Evolutionary conservation across 2,329 filamentous ascomycete species (phyloP).

Genomic region (Cladophialophora chaetospira): DNA sequence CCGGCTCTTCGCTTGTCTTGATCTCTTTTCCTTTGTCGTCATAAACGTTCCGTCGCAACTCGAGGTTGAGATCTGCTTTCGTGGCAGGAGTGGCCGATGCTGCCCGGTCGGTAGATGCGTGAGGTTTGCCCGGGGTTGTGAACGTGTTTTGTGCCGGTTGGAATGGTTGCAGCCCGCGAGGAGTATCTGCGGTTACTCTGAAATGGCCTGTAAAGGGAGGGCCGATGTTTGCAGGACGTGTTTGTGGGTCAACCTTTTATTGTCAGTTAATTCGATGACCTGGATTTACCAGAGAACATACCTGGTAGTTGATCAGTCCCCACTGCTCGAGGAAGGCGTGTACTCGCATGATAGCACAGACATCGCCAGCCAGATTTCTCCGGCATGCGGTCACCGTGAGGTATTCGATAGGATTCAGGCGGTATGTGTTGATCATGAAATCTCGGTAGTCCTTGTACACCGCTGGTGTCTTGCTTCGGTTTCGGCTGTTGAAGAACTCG

Average conservation of each 20-base stretch:
- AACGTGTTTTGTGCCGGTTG: conserved; percentile 81
- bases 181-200: conserved; percentile 92
- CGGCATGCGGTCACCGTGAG: conserved; percentile 95
- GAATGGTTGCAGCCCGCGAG: conserved; percentile 89
- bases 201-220: conserved; percentile 98
- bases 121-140: conserved; percentile 62
- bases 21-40: conserved; percentile 88
- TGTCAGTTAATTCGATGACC: conserved; percentile 32
- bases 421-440: conserved; percentile 99
- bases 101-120: conserved; percentile 69
- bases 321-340: conserved; percentile 98
- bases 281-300: conserved; percentile 45
- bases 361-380: conserved; percentile 91
- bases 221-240: conserved; percentile 90
- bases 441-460: conserved; percentile 99
- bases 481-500: conserved; percentile 98
- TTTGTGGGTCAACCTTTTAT: conserved; percentile 86
- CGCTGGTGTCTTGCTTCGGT: conserved; percentile 94
- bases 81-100: conserved; percentile 65
- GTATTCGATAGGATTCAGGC: conserved; percentile 92
- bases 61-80: conserved; percentile 85
- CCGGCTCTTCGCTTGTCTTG: conserved; percentile 66
- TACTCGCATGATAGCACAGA: conserved; percentile 98
- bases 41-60: conserved; percentile 93
- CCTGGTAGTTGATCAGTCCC: conserved; percentile 99